Base-by-base conservation (phyloP, 768 basidiomycete genomes). In the Roridomyces roridus region DNA sequence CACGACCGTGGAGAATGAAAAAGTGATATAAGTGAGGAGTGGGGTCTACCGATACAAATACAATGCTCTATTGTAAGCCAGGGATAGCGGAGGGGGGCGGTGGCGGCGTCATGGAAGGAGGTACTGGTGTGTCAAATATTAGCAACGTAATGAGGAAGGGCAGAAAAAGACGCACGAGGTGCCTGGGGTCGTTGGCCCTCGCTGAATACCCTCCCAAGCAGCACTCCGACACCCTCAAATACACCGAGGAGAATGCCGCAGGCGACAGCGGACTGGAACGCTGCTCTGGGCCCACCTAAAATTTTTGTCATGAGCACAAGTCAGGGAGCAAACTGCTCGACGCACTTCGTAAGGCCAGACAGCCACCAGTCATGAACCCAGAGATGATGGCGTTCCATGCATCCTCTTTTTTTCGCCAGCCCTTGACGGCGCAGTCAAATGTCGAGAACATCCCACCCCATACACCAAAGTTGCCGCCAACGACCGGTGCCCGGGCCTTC, bases 321-420 rank as follows among this genome's bases (percentile, higher is more conserved):
- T n/a, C n/a, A n/a, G n/a, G n/a, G n/a, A n/a, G n/a, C n/a, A n/a
- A n/a, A n/a, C 36, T 26, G 34, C n/a, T 47, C 20, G 26, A 87
- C 92, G 75, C 73, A 97, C 96, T 93, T 78, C 96, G 85, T 59
- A 91, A 84, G 55, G 96, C 97, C 50, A 98, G 76, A 72, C 92
- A 96, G 51, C 97, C 97, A 74, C 97, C 97, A 10, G 97, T 98
- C 87, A 97, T 85, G 78, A 99, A 99, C 41, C 97, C 97, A 23
- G 95, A 94, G 47, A 97, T 89, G 67, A 99, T 98, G 37, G 95
- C 95, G 70, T 99, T 99, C 95, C 95, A 99, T 47, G 96, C 92
- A 72, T 97, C 96, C 75, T 97, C 95, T 72, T 98, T 97, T 78
- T 97, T 94, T 71, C 95, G 83, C 80, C 86, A 93, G 14, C 94